Evolutionary conservation across 768 basidiomycete species (phyloP).

Genomic region (Boletus pseudopeckii): DNA sequence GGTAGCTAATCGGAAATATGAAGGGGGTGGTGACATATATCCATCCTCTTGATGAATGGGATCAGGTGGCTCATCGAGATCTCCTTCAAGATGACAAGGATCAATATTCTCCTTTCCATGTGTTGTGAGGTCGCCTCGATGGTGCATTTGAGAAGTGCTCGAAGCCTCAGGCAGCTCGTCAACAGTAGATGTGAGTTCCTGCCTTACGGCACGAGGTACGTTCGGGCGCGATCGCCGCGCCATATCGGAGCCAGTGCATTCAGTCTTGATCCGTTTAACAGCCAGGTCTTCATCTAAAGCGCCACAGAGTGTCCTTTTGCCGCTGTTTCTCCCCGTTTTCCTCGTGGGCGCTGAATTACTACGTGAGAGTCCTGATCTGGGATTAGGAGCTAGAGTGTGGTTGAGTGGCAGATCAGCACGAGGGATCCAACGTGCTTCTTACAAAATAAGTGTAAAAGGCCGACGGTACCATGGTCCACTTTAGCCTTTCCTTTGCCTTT

Average conservation of each 20-base stretch:
- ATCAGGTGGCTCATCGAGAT: constrained; percentile 39
- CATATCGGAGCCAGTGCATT: constrained; percentile 16
- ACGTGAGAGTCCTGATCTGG: constrained; percentile 24
- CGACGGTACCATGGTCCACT: constrained; percentile 22
- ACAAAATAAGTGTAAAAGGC: constrained; percentile 67
- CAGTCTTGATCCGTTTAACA: constrained; percentile 45
- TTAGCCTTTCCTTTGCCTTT: constrained; percentile 50
- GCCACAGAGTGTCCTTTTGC: constrained; percentile 70
- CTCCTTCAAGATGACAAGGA: constrained; percentile 38
- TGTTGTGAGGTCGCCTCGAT: constrained; percentile 45
- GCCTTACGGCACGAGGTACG: constrained; percentile 14
- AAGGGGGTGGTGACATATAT: constrained; percentile 70
- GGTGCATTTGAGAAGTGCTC: constrained; percentile 16
- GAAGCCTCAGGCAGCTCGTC: constrained; percentile 31
- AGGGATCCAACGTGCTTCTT: constrained; percentile 26
- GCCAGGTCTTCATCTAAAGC: constrained; percentile 65
- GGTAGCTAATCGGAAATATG: constrained; percentile 46
- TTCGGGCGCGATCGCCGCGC: constrained; percentile 28
- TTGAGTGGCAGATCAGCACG: constrained; percentile 38
- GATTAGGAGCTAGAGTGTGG: constrained; percentile 28
- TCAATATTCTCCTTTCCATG: constrained; percentile 39
- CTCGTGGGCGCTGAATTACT: constrained; percentile 29
- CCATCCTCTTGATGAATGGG: constrained; percentile 73
- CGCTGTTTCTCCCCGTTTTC: constrained; percentile 57
- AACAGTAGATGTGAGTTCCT: constrained; percentile 2